These are phyloP conservation scores for Phytophthora pseudosyringae DNA, from an alignment of 352 stramenopile genomes.

Conservation along the genomic window DNA sequence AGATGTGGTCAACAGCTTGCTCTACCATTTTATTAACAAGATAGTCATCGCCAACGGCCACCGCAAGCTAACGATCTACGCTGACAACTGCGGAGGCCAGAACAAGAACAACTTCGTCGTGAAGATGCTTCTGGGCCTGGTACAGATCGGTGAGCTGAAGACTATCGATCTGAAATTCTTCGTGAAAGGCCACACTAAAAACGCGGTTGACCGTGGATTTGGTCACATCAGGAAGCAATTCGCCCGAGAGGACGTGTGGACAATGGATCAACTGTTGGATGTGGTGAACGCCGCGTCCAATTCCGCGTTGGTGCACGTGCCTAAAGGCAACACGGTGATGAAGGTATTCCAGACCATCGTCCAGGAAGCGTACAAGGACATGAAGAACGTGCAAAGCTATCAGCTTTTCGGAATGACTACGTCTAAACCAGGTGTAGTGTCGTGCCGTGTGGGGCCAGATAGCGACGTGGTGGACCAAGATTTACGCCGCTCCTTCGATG, in stretches of 20 bases:
- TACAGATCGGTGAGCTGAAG: neutral
- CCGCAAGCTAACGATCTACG: neutral
- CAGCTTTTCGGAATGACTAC: too few relatives aligned
- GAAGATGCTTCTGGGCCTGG: neutral
- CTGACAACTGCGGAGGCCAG: neutral
- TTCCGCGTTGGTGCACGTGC: too few relatives aligned
- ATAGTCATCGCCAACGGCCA: neutral
- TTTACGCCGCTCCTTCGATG: too few relatives aligned
- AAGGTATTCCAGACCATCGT: too few relatives aligned
- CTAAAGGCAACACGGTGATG: too few relatives aligned
- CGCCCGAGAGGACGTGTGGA: neutral
- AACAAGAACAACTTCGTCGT: neutral
- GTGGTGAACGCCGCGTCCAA: too few relatives aligned
- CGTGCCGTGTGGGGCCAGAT: too few relatives aligned
- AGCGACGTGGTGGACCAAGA: too few relatives aligned
- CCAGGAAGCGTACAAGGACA: too few relatives aligned
- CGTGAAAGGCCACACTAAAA: neutral
- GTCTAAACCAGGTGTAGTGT: too few relatives aligned
- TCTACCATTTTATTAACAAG: neutral
- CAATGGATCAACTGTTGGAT: constrained; percentile 13
- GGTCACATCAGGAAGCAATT: neutral
- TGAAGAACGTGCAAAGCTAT: too few relatives aligned
- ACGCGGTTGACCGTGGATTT: neutral
- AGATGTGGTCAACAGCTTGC: neutral
- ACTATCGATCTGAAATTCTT: neutral